Evolutionary conservation across 2,329 filamentous ascomycete species (phyloP).

Genomic region (Botrytis tulipae): DNA sequence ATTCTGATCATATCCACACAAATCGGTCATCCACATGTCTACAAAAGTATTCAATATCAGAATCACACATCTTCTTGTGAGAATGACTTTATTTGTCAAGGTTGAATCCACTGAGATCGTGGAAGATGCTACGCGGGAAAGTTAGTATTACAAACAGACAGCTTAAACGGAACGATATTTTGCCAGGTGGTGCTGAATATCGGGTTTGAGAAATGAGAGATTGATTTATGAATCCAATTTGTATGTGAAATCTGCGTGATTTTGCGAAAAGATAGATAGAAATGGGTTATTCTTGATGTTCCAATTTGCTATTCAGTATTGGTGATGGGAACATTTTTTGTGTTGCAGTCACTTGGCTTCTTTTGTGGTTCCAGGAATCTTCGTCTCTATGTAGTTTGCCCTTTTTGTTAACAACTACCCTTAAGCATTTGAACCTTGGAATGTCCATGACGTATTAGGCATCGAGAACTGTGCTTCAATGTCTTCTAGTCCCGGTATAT

Average conservation of each 20-base stretch:
- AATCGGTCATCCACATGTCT: no score
- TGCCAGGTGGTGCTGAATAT: background rate
- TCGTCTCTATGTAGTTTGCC: background rate
- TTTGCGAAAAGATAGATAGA: background rate
- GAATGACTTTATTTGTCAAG: background rate
- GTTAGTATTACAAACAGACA: background rate
- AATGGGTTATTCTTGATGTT: background rate
- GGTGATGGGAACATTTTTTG: background rate
- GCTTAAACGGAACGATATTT: accelerated
- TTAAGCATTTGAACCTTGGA: background rate
- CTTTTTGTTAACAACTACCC: background rate
- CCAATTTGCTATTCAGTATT: background rate
- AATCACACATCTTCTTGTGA: no score
- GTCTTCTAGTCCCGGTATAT: slow-evolving; percentile 11
- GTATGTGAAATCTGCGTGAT: background rate
- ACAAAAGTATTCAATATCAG: no score
- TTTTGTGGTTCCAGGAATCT: background rate
- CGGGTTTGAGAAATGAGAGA: background rate
- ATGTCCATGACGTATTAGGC: background rate
- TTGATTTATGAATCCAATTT: background rate
- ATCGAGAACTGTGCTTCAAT: background rate
- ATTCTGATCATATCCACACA: no score
- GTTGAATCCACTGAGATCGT: background rate
- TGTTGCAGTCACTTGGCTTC: background rate
- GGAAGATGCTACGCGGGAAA: background rate